phyloP scores from a whole-genome alignment of 495 filamentous ascomycete genomes.

The Cryomyces minteri region DNA sequence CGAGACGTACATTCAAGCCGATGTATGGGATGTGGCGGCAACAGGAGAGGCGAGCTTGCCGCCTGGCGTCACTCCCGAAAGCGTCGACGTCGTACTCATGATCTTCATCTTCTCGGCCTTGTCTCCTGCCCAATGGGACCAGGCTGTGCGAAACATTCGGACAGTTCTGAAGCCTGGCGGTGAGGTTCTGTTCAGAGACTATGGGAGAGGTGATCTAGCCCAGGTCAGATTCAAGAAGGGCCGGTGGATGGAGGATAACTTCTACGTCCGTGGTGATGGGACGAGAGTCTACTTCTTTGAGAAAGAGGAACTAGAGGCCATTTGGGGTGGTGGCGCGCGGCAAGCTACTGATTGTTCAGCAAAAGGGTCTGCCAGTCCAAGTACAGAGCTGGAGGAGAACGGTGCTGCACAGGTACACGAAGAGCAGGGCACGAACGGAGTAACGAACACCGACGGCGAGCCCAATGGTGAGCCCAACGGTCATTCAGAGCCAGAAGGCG shows the following conservation, averaged over 20 bases:
- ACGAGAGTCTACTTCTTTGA: conserved; percentile 98
- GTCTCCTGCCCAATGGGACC: conserved; percentile 64
- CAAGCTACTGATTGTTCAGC: not conserved
- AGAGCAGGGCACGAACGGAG: not conserved
- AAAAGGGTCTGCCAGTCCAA: no score
- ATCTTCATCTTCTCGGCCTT: conserved; percentile 96
- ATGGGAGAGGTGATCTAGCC: conserved; percentile 84
- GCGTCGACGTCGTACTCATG: conserved; percentile 78
- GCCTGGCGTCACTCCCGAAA: conserved; percentile 50
- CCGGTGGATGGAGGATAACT: conserved; percentile 84
- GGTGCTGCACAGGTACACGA: conserved; percentile 5
- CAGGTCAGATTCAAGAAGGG: conserved; percentile 95
- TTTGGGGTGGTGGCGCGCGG: conserved; percentile 42
- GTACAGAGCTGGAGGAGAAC: conserved; percentile 12
- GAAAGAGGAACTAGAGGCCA: conserved; percentile 54
- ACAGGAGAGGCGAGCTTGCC: conserved; percentile 36
- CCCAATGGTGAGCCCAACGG: conserved; percentile 1
- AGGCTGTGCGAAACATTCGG: conserved; percentile 65
- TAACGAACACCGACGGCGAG: not conserved
- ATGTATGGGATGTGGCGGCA: conserved; percentile 77
- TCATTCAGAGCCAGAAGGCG: not conserved
- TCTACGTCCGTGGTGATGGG: conserved; percentile 79
- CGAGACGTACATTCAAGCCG: conserved; percentile 49
- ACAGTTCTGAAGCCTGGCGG: conserved; percentile 75
- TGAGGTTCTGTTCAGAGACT: conserved; percentile 81